These are phyloP conservation scores for Sphaceloma murrayae DNA, from an alignment of 2,329 filamentous ascomycete species.

Conservation along the genomic window DNA sequence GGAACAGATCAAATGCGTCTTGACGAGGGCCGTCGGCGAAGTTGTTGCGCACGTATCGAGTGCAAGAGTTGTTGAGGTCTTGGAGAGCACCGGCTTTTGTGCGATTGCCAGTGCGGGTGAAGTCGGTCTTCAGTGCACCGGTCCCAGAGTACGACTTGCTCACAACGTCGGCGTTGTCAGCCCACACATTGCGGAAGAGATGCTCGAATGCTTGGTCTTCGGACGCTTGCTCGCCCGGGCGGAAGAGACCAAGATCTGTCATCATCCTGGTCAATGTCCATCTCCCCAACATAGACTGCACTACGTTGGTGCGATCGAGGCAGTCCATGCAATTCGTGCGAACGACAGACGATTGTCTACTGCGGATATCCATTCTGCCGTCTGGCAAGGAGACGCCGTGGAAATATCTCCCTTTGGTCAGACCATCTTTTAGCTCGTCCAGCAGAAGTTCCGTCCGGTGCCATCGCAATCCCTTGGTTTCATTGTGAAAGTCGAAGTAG, in stretches of 20 bases:
- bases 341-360: constrained; percentile 78
- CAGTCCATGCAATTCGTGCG: constrained; percentile 99
- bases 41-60: constrained; percentile 86
- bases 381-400: constrained; percentile 78
- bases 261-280: constrained; percentile 85
- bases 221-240: constrained; percentile 65
- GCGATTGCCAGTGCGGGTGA: constrained; percentile 84
- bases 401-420: constrained; percentile 82
- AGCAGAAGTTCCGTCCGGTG: constrained; percentile 81
- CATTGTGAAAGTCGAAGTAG: constrained; percentile 97
- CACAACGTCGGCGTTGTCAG: constrained; percentile 94
- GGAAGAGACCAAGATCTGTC: constrained; percentile 69
- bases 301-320: constrained; percentile 91
- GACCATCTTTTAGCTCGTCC: constrained; percentile 66
- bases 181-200: constrained; percentile 95
- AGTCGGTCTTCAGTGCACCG: constrained; percentile 94
- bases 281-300: constrained; percentile 92
- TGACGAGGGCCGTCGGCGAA: constrained; percentile 89
- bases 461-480: constrained; percentile 92
- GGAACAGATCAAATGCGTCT: constrained; percentile 90
- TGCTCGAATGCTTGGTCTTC: constrained; percentile 76
- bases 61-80: constrained; percentile 79
- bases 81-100: constrained; percentile 78
- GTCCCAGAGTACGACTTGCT: constrained; percentile 90
- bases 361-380: constrained; percentile 68